Evolutionary conservation across 2,329 filamentous ascomycete species (phyloP), one percentile per base, ranked within the genome.

Genomic region (Phyllosticta citribraziliensis): DNA sequence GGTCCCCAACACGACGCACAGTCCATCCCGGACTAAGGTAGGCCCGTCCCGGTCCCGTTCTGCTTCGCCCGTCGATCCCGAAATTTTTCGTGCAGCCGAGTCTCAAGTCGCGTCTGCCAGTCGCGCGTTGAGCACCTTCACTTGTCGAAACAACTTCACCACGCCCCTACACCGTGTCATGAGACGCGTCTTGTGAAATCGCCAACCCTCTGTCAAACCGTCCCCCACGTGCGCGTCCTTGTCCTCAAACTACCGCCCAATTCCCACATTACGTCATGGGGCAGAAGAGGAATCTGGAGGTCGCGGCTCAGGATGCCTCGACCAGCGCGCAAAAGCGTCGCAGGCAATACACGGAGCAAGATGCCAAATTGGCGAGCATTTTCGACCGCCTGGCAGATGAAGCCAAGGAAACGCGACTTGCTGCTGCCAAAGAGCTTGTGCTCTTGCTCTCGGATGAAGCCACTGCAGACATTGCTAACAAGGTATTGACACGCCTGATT

Each of bases 401-500:
- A 64, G 72, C 75, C 17, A 71, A 76, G 59, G 70, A 74, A 33
- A 70, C 74, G 11, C 73, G 78, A 54, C 67, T 79, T 33, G 71
- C 75, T 60, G 78, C 78, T 57, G 76, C 78, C 10, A 76, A 74
- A 64, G 70, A 75, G 24, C 68, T 81, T 24, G 70, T 80, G 27
- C 66, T 72, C 51, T 73, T 70, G 52, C 71, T 80, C 20, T 73
- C 75, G 3, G 69, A 71, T 5, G 70, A 75, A 52, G 73, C 76
- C 22, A 67, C 70, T 47, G 68, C 70, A 9, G 68, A 74, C 50
- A 70, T 72, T 33, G 69, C 78, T 20, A 72, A 78, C 55, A 70
- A 71, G 25, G 73, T 73, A 4, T 64, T 79, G 20, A 71, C 70
- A 27, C 71, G 78, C 57, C 79, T 99, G 47, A 90, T 97, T 72